Evolutionary conservation across 306 rosid species (phyloP), one percentile per base, ranked within the genome.

Genomic region (Vicia villosa): DNA sequence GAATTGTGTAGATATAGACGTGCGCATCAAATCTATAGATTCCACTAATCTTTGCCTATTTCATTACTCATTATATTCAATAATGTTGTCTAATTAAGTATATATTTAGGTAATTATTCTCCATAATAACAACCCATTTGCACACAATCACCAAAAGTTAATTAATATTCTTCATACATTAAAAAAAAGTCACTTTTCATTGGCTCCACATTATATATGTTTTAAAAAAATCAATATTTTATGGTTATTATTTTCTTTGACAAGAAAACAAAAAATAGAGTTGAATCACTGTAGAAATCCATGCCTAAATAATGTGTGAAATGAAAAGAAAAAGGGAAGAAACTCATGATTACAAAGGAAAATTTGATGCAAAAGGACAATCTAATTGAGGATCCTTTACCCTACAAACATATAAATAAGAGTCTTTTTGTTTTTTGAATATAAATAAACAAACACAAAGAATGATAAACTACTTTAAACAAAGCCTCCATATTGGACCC

Each of bases 401-500:
- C 97, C 97, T 91, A 87, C 91, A 74, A 82, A 77, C 82, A 75
- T 74, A 80, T 65, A 86, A 76, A 84, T 82, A 75, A 83, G 81
- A 78, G 82, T 81, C 83, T 77, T 89, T 87, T 82, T 71, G 62
- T 79, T 79, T 82, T 79, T 21, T 56, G 42, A 81, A 36, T 80
- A 66, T 72, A 76, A 80, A 34, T 34, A 34, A 68, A 65, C 40
- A 74, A 62, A 82, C 42, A 52, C 22, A 62, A 72, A 79, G 79
- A 82, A 85, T 85, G 84, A 87, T 84, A 79, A 59, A 58, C 59
- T 79, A 79, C 97, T 86, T 87, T 89, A 83, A 87, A 82, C 89
- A 86, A 79, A 87, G 88, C 89, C 89, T 77, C 87, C 90, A 76
- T 70, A 58, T 84, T 89, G 89, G 95, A 84, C 90, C 92, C 95